Base-by-base conservation (phyloP, 2,329 filamentous ascomycete genomes). In the Acarospora socialis region DNA sequence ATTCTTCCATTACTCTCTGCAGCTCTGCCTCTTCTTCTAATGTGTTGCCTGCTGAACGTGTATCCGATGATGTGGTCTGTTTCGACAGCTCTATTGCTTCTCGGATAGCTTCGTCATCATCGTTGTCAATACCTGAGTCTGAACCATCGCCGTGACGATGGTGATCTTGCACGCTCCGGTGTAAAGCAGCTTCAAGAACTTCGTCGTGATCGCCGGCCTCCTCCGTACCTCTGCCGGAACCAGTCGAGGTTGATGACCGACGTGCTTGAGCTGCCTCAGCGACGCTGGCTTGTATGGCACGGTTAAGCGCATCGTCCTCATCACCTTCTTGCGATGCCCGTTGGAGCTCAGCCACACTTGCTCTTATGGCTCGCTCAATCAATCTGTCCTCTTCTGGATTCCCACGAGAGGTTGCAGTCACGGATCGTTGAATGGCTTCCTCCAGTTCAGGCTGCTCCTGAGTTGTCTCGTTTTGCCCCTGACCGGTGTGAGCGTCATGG, bases 321-420 rank as follows among this genome's bases (percentile, higher is more conserved):
- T 60, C 54, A n/a, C 49, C 47, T 3, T 39, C 49, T 12, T 54
- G 44, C 5, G 48, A 45, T 6, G 46, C 44, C 10, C 48, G 46
- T 34, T 66, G 57, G 6, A 74, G 51, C 43, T 80, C 73, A 9
- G 57, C 59, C 10, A 90, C 63, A 40, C 77, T 82, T 4, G 78
- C 73, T 9, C 79, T 66, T 30, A 92, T 78, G 1, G 81, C 81
- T 13, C 70, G 64, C 48, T 84, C 81, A 28, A 92, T 65, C 36
- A 69, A 61, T 14, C 65, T 65, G 46, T 90, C 82, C 50, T 90
- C 78, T 13, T 71, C 64, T 0, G 63, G 48, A 40, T 87, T 65
- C 7, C 81, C 81, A 1, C 60, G 65, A 0, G 79, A 84, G 0
- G 79, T 83, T 47, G 78, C 68, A 5, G 61, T 58, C 1, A 90